A percentile compares a stretch with the other conserved stretches of the same genome.
phyloP scores from a whole-genome alignment of 192 early-diverging fungal species.

The Chytriomyces confervae region DNA sequence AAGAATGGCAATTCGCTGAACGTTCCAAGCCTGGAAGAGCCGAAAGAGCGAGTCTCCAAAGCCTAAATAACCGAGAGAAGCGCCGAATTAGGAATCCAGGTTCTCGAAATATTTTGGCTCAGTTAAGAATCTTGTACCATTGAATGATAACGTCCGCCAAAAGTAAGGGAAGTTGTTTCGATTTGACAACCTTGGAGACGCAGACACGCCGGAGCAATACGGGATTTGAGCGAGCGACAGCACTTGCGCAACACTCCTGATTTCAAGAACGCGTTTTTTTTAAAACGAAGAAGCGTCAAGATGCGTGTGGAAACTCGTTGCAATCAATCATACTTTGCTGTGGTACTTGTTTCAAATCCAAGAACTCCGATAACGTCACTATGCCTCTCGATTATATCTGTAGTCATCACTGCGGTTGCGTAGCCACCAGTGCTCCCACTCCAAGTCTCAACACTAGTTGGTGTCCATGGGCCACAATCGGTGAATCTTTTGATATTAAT shows the following conservation, averaged over 20 bases:
- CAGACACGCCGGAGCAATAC: background rate
- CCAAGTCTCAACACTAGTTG: background rate
- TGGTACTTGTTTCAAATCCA: background rate
- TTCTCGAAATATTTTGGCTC: background rate
- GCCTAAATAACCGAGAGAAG: background rate
- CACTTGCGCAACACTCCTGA: background rate
- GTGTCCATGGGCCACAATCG: background rate
- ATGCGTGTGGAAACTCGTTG: background rate
- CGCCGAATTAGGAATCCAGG: background rate
- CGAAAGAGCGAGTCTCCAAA: background rate
- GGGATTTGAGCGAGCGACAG: conserved; percentile 1
- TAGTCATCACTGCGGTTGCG: background rate
- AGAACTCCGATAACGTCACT: background rate
- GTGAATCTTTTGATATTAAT: conserved; percentile 6
- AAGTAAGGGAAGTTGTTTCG: conserved; percentile 8
- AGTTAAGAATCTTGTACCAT: background rate
- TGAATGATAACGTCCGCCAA: background rate
- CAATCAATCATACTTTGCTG: background rate
- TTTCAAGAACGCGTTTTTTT: background rate
- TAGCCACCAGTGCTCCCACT: background rate
- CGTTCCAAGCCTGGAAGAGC: background rate
- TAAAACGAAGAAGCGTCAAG: background rate
- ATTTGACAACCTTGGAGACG: background rate
- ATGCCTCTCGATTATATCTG: conserved; percentile 13
- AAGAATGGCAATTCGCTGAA: background rate